phyloP scores from a whole-genome alignment of 2,329 filamentous ascomycete genomes.

The Lanzia echinophila region DNA sequence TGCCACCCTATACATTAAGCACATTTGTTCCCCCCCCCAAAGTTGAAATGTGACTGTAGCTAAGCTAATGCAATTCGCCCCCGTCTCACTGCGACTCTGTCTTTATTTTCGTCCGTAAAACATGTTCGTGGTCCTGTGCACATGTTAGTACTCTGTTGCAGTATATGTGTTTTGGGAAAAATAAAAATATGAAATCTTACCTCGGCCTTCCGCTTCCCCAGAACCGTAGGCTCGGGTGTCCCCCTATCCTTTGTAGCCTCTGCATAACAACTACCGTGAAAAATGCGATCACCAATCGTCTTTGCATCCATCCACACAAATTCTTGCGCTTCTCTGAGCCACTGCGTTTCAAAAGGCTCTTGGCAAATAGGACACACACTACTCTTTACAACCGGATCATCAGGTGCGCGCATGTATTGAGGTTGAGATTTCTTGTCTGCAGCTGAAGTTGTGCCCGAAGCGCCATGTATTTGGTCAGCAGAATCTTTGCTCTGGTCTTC shows the following conservation, averaged over 20 bases:
- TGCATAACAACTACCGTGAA: constrained; percentile 82
- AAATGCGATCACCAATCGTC: constrained; percentile 70
- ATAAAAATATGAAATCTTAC: constrained; percentile 22
- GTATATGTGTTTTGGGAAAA: not conserved
- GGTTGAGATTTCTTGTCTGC: constrained; percentile 44
- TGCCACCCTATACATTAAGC: no score
- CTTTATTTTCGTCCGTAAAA: constrained; percentile 27
- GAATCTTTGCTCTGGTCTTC: constrained; percentile 50
- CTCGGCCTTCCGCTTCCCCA: constrained; percentile 73
- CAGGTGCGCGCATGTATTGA: constrained; percentile 75
- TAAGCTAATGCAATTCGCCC: not conserved
- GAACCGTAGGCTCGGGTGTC: constrained; percentile 54
- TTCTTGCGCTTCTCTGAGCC: constrained; percentile 88
- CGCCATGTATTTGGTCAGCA: constrained; percentile 34
- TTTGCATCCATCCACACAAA: constrained; percentile 94
- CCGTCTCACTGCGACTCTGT: constrained; percentile 2
- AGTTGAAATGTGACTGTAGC: not conserved
- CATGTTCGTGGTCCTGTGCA: constrained; percentile 6
- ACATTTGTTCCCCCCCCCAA: no score
- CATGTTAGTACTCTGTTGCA: not conserved
- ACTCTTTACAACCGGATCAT: constrained; percentile 66
- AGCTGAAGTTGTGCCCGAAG: constrained; percentile 35
- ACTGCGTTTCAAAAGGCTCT: constrained; percentile 87
- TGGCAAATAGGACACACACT: constrained; percentile 89
- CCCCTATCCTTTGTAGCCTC: constrained; percentile 65